Percentiles rank a stretch among this genome's conserved stretches.
Conservation (phyloP, 495 filamentous ascomycete species). For the Immersiella caudata region DNA sequence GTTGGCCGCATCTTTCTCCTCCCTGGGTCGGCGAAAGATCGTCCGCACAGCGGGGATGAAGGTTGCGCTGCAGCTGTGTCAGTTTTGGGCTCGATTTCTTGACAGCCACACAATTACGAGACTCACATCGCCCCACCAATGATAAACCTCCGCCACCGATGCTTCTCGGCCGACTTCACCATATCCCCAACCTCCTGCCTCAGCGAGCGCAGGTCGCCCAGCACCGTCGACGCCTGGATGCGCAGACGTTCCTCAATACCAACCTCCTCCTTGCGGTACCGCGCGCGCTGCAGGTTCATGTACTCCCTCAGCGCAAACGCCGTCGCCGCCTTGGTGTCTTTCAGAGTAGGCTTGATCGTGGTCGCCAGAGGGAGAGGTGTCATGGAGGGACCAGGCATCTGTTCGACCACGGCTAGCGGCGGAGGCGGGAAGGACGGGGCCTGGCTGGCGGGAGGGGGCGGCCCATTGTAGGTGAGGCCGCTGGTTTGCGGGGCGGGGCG, state of each 20-base stretch:
- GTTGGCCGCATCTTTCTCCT: constrained; percentile 36
- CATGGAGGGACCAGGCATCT: constrained; percentile 20
- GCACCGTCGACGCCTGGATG: constrained; percentile 38
- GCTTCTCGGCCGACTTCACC: constrained; percentile 37
- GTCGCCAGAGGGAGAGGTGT: constrained; percentile 21
- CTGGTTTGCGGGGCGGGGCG: not conserved
- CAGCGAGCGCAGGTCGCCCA: constrained; percentile 39
- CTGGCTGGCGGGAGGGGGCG: constrained; percentile 24
- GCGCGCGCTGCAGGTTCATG: constrained; percentile 35
- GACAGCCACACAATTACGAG: too few relatives aligned
- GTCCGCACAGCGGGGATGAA: constrained; percentile 47
- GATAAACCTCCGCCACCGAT: constrained; percentile 47
- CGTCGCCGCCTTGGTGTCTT: constrained; percentile 27
- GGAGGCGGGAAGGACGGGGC: constrained; percentile 23
- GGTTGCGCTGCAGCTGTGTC: constrained; percentile 36
- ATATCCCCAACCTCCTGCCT: constrained; percentile 36
- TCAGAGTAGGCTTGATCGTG: constrained; percentile 23
- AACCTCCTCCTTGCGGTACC: constrained; percentile 22
- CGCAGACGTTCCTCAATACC: constrained; percentile 38
- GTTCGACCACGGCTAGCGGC: constrained; percentile 14
- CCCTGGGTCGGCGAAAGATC: constrained; percentile 42
- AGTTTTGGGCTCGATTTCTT: too few relatives aligned
- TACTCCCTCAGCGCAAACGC: constrained; percentile 44
- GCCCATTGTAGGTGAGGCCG: constrained; percentile 16
- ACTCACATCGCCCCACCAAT: constrained; percentile 47